Conservation (phyloP, 208 protist species). For the Leishmania turanica region DNA sequence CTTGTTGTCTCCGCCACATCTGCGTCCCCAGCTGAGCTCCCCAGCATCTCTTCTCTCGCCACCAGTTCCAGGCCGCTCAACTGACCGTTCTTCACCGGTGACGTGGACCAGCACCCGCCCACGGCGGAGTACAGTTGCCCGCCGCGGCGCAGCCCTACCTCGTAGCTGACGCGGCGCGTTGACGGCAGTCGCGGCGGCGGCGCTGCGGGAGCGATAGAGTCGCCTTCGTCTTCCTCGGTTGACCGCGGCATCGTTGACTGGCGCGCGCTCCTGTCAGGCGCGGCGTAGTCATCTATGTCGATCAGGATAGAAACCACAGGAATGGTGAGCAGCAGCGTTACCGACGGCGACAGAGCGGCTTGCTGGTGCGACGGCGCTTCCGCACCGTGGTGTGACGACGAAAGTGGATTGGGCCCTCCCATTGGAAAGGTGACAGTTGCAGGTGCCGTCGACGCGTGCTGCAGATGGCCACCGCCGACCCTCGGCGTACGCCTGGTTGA, state of each 20-base stretch:
- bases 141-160: slow-evolving; percentile 19
- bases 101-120: slow-evolving; percentile 18
- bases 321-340: slow-evolving; percentile 10
- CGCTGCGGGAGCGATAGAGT: neutral
- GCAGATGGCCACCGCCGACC: neutral
- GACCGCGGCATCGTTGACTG: neutral
- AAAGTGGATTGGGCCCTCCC: neutral
- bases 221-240: neutral
- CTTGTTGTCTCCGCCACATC: neutral
- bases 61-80: slow-evolving; percentile 18
- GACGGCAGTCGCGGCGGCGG: neutral
- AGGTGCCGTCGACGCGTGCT: neutral
- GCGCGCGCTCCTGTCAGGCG: neutral
- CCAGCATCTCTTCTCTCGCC: slow-evolving; percentile 7
- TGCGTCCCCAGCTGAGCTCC: neutral
- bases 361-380: neutral
- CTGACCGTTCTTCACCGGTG: slow-evolving; percentile 28
- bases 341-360: neutral
- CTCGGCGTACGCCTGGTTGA: neutral
- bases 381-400: neutral
- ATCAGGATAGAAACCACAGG: neutral
- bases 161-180: slow-evolving; percentile 10
- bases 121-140: slow-evolving; percentile 26
- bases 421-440: no score
- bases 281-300: neutral